These are phyloP conservation scores for Chaetomiaceae sp. DNA, from an alignment of 2,329 filamentous ascomycete species.

Conservation along the genomic window DNA sequence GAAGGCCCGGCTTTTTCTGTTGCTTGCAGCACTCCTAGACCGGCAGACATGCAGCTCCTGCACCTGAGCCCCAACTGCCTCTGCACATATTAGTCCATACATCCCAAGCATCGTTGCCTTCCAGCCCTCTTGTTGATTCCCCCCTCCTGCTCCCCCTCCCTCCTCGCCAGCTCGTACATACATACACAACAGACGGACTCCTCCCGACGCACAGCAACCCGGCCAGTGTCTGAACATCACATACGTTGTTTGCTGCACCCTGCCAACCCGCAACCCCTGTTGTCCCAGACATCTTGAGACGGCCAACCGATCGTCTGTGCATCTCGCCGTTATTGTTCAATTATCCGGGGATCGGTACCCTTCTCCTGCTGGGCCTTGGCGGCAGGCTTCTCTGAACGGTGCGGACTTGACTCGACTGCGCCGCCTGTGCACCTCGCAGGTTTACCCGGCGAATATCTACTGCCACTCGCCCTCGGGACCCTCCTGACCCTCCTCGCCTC, in stretches of 20 bases:
- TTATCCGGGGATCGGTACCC: slow-evolving; percentile 26
- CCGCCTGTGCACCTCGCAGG: slow-evolving; percentile 22
- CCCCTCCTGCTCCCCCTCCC: neutral
- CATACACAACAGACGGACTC: slow-evolving; percentile 11
- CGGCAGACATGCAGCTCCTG: slow-evolving; percentile 8
- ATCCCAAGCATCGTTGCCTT: slow-evolving; percentile 4
- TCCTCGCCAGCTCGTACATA: neutral
- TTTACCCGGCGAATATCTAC: slow-evolving; percentile 29
- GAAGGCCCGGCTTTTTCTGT: slow-evolving; percentile 19
- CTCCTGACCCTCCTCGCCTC: too few species aligned
- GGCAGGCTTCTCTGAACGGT: slow-evolving; percentile 21
- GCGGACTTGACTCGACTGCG: slow-evolving; percentile 23
- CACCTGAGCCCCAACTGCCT: slow-evolving; percentile 18
- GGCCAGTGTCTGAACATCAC: slow-evolving; percentile 13
- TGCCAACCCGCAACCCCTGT: slow-evolving; percentile 6
- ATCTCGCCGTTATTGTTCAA: slow-evolving; percentile 25
- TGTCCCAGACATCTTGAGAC: slow-evolving; percentile 12
- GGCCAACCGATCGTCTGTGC: slow-evolving; percentile 24
- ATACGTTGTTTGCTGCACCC: slow-evolving; percentile 16
- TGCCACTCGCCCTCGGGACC: slow-evolving; percentile 20
- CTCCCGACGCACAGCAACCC: slow-evolving; percentile 18
- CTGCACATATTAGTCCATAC: slow-evolving; percentile 10
- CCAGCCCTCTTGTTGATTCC: slow-evolving; percentile 12
- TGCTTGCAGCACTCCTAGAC: slow-evolving; percentile 13
- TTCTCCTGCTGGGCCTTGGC: slow-evolving; percentile 22